These are phyloP conservation scores for Talaromyces marneffei DNA, from an alignment of 2,329 filamentous ascomycete species.

Conservation along the genomic window DNA sequence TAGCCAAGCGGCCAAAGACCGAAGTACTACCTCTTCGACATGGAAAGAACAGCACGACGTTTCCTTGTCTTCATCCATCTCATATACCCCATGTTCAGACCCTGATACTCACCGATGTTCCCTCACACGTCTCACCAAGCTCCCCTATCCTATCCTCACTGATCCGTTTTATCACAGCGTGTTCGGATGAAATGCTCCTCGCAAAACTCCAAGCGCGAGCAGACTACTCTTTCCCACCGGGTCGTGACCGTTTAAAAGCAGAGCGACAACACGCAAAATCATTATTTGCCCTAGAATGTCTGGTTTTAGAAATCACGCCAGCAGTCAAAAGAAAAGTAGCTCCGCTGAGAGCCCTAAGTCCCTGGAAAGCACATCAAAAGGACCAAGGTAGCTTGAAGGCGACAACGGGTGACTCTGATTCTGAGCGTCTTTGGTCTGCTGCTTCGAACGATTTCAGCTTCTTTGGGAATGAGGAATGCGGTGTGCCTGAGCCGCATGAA, in stretches of 20 bases:
- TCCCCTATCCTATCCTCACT: constrained; percentile 42
- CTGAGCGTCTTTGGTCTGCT: constrained; percentile 55
- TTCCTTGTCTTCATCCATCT: constrained; percentile 47
- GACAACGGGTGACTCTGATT: constrained; percentile 54
- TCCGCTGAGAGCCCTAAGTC: constrained; percentile 16
- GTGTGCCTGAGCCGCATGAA: constrained; percentile 35
- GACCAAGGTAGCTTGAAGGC: constrained; percentile 47
- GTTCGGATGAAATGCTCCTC: constrained; percentile 50
- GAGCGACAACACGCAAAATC: constrained; percentile 46
- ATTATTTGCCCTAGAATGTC: constrained; percentile 50
- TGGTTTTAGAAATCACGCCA: constrained; percentile 51
- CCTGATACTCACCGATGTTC: constrained; percentile 53
- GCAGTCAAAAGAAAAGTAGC: constrained; percentile 18
- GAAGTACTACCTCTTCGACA: constrained; percentile 25
- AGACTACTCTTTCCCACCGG: constrained; percentile 57
- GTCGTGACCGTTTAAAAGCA: constrained; percentile 45
- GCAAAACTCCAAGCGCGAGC: constrained; percentile 49
- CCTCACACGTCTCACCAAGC: constrained; percentile 37
- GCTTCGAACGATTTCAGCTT: constrained; percentile 57
- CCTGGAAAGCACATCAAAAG: constrained; percentile 40
- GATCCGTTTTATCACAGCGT: constrained; percentile 51
- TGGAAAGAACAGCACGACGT: constrained; percentile 19
- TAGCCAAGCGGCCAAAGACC: constrained; percentile 33
- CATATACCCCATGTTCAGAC: constrained; percentile 51
- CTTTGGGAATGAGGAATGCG: constrained; percentile 54